Percentiles rank a stretch among this genome's conserved stretches.
These are phyloP conservation scores for Penstemon davidsonii DNA, from an alignment of 257 asterid species.

Conservation along the genomic window DNA sequence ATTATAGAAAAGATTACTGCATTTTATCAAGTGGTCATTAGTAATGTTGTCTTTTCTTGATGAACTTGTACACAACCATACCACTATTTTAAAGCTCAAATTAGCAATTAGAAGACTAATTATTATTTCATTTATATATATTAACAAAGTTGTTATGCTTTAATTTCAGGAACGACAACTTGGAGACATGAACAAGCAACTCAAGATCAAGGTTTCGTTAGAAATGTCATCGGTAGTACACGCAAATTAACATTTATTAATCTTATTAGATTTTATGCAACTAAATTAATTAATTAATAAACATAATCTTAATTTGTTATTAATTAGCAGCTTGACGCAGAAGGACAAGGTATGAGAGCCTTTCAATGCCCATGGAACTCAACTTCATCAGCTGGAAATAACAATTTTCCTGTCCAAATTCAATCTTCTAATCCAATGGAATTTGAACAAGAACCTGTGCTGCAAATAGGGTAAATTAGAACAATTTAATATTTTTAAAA, in stretches of 20 bases:
- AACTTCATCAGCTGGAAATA: slow-evolving; percentile 37
- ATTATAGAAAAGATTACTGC: too few relatives aligned
- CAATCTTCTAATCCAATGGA: slow-evolving; percentile 53
- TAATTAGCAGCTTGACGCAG: slow-evolving; percentile 60
- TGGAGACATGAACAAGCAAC: slow-evolving; percentile 88
- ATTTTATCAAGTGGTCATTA: too few relatives aligned
- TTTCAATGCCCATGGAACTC: slow-evolving; percentile 57
- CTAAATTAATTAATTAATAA: too few relatives aligned
- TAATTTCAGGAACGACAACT: slow-evolving; percentile 73
- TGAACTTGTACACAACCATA: too few relatives aligned
- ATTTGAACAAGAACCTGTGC: slow-evolving; percentile 50
- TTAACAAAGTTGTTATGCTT: neutral
- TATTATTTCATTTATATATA: neutral
- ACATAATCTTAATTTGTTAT: neutral
- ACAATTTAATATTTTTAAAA: neutral
- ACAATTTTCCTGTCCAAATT: slow-evolving; percentile 40
- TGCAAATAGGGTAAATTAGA: slow-evolving; percentile 69
- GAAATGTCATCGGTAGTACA: slow-evolving; percentile 60
- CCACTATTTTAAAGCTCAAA: too few relatives aligned
- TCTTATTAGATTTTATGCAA: too few relatives aligned
- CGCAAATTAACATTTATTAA: too few relatives aligned
- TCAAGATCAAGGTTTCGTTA: slow-evolving; percentile 70
- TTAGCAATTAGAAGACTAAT: too few relatives aligned
- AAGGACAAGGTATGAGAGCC: slow-evolving; percentile 45
- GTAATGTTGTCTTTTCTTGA: too few relatives aligned